These are phyloP conservation scores for Zygoascus tannicola DNA, from an alignment of 805 yeast genomes.

Conservation along the genomic window DNA sequence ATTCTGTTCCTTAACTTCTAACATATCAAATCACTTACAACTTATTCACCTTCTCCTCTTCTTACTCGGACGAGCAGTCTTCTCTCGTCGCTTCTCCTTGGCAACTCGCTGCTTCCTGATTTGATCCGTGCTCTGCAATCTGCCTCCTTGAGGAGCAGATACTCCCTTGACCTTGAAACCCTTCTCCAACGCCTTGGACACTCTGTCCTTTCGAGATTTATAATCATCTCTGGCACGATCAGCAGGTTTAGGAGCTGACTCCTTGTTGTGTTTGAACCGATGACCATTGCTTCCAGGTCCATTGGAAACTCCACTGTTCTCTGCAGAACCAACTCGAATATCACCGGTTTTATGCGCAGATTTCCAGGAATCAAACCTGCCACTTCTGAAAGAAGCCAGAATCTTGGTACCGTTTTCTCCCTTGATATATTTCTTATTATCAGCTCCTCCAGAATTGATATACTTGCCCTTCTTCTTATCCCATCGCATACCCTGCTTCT, in stretches of 20 bases:
- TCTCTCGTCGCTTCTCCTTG: slow-evolving; percentile 65
- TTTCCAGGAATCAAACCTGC: slow-evolving; percentile 90
- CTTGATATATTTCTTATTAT: slow-evolving; percentile 69
- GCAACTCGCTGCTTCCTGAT: slow-evolving; percentile 67
- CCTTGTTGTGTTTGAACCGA: slow-evolving; percentile 62
- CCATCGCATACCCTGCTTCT: slow-evolving; percentile 70
- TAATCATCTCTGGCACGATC: slow-evolving; percentile 85
- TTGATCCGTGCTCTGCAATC: slow-evolving; percentile 58
- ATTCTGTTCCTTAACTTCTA: no score
- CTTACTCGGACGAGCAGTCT: slow-evolving; percentile 72
- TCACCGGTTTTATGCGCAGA: slow-evolving; percentile 47
- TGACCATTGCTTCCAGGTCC: slow-evolving; percentile 20
- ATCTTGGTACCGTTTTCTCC: slow-evolving; percentile 91
- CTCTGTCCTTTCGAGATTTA: slow-evolving; percentile 71
- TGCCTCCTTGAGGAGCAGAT: slow-evolving; percentile 35
- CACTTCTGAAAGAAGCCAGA: slow-evolving; percentile 86
- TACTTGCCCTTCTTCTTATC: slow-evolving; percentile 88
- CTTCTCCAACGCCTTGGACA: slow-evolving; percentile 64
- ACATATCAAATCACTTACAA: no score
- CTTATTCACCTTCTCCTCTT: slow-evolving; percentile 14
- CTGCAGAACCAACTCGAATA: slow-evolving; percentile 47
- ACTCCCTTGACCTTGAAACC: slow-evolving; percentile 59
- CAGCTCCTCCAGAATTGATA: slow-evolving; percentile 64
- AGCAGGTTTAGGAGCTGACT: slow-evolving; percentile 80
- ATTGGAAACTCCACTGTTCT: slow-evolving; percentile 29